Base-by-base conservation (phyloP, 352 stramenopile species). In the Globisporangium yorkense region DNA sequence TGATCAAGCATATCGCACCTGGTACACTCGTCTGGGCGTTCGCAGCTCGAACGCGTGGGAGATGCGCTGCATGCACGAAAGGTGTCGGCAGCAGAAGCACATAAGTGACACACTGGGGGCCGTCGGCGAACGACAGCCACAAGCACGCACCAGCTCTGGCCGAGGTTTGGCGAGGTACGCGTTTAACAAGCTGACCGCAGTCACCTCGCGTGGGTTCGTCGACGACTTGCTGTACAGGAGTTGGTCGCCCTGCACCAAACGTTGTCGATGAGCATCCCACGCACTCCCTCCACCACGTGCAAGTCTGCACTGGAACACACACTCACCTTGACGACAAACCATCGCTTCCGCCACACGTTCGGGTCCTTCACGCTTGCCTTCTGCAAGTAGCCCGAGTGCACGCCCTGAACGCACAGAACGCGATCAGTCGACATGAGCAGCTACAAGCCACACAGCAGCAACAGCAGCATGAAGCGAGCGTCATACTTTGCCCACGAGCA, bases 141-240 rank as follows among this genome's bases (percentile, higher is more conserved):
- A 2, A 58, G 9, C 18, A 74, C 75, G 43, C 61, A 93, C 80
- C 59, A 89, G 71, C 74, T 94, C 82, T 5, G 79, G 75, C 13
- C 83, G 77, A 5, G 80, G 77, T 54, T 91, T 94, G 3, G 80
- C 77, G 9, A 94, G 75, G 39, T 84, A 80, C 47, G 82, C 70
- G 31, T 83, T 84, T 8, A 94, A 65, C 37, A 94, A 69, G 66
- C 82, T 89, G 55, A 94, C 89, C 2, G 76, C 72, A 5, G 82
- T 92, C 31, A 94, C 81, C 20, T 94, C 84, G 29, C 83, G 80
- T 59, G 90, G 84, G 57, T 94, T 88, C 27, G 76, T 75, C 35
- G 85, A 80, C 1, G 80, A 89, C 61, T 94, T 94, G 67, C 84
- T 92, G 61, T 94, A 94, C 45, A 90, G 55, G 2, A 94, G 66